Percentiles rank a stretch among this genome's conserved stretches.
Conservation (phyloP, 371 early-diverging fungal species). For the Dichotomocladium elegans region DNA sequence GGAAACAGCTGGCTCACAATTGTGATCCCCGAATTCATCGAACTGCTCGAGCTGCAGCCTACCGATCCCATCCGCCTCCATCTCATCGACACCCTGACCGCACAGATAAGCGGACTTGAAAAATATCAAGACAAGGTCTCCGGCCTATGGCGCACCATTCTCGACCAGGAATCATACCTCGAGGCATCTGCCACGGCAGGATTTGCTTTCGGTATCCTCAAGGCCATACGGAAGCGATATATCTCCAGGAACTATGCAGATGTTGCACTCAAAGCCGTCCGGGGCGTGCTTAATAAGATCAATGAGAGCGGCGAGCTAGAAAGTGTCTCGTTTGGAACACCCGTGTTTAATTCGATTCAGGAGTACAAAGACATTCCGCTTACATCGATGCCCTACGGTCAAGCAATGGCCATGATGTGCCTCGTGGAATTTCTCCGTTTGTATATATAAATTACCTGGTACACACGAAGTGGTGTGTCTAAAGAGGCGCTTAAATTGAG, state of each 20-base stretch:
- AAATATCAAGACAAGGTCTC: slow-evolving; percentile 13
- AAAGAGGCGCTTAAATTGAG: too few relatives aligned
- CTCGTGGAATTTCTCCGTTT: slow-evolving; percentile 14
- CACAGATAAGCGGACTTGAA: slow-evolving; percentile 11
- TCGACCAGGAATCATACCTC: slow-evolving; percentile 16
- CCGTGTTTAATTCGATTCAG: slow-evolving; percentile 16
- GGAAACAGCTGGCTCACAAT: slow-evolving; percentile 27
- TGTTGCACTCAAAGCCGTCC: slow-evolving; percentile 5
- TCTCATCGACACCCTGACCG: slow-evolving; percentile 11
- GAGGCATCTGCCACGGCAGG: slow-evolving; percentile 23
- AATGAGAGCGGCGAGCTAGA: slow-evolving; percentile 17
- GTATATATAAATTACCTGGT: slow-evolving; percentile 6
- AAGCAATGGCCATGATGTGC: slow-evolving; percentile 27
- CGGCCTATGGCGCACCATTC: slow-evolving; percentile 21
- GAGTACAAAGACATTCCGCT: slow-evolving; percentile 21
- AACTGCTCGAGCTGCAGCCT: slow-evolving; percentile 10
- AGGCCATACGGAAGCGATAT: slow-evolving; percentile 17
- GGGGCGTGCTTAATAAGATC: slow-evolving; percentile 15
- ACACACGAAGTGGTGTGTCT: too few relatives aligned
- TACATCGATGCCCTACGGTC: slow-evolving; percentile 24
- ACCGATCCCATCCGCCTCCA: slow-evolving; percentile 16
- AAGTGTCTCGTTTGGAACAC: slow-evolving; percentile 21
- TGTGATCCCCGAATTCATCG: slow-evolving; percentile 23
- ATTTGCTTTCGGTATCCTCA: slow-evolving; percentile 23
- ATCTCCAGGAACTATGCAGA: not conserved